Conservation (phyloP, 148 eudicot genomes). For the Agrostemma githago region DNA sequence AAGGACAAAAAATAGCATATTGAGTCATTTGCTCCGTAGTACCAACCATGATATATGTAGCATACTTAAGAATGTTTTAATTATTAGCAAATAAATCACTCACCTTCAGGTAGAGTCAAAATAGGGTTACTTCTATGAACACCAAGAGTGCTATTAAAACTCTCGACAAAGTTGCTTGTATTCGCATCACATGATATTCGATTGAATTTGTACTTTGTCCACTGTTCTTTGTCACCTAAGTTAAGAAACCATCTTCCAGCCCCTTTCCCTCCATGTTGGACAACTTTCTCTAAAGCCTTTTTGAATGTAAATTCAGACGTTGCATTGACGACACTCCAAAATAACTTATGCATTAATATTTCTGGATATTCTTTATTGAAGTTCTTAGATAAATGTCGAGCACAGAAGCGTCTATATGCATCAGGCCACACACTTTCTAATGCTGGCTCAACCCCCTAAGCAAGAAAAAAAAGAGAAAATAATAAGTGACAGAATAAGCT, state of each 20-base stretch:
- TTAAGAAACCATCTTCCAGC: too few relatives aligned
- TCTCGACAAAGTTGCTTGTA: too few relatives aligned
- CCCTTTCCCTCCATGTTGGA: too few relatives aligned
- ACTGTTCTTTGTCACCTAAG: too few relatives aligned
- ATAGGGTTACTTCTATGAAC: too few relatives aligned
- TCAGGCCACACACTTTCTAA: not conserved
- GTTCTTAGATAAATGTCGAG: not conserved
- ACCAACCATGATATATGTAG: too few relatives aligned
- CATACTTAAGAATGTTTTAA: too few relatives aligned
- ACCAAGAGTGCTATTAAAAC: too few relatives aligned
- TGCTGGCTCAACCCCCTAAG: conserved; percentile 3
- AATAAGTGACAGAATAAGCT: not conserved
- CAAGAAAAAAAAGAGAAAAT: not conserved
- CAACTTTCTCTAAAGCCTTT: not conserved
- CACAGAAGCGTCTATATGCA: not conserved
- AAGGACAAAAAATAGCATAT: not conserved
- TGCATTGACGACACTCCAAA: not conserved
- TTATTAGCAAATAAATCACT: too few relatives aligned
- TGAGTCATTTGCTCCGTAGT: not conserved
- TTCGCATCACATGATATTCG: too few relatives aligned
- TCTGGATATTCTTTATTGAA: not conserved
- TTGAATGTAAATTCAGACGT: not conserved
- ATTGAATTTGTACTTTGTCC: too few relatives aligned
- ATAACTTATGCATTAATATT: not conserved
- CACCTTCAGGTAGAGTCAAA: too few relatives aligned